Evolutionary conservation across 768 basidiomycete genomes (phyloP).

Genomic region (Lentinula aciculospora): DNA sequence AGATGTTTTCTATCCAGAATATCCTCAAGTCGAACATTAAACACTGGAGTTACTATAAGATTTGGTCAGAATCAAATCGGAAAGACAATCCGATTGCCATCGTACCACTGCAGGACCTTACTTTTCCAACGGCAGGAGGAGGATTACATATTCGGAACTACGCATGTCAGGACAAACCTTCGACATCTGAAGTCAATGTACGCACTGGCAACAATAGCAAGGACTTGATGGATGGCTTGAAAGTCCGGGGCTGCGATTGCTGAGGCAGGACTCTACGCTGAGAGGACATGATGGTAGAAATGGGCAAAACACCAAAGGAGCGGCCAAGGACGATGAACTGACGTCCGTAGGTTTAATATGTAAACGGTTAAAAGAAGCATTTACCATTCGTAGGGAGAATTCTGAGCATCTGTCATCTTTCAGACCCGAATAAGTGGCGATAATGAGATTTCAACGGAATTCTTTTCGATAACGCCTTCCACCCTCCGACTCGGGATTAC

Average conservation of each 20-base stretch:
- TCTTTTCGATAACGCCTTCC: not conserved
- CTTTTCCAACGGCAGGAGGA: slow-evolving; percentile 62
- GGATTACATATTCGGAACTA: slow-evolving; percentile 61
- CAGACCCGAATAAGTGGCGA: not conserved
- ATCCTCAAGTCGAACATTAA: slow-evolving; percentile 67
- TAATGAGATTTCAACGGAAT: slow-evolving; percentile 1
- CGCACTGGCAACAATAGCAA: slow-evolving; percentile 34
- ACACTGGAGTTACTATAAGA: slow-evolving; percentile 54
- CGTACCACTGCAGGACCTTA: slow-evolving; percentile 57
- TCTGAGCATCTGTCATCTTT: not conserved
- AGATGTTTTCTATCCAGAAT: slow-evolving; percentile 72
- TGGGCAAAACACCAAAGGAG: not conserved
- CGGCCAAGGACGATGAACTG: not conserved
- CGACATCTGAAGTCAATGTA: slow-evolving; percentile 1
- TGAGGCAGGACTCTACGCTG: not conserved
- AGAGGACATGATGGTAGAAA: slow-evolving; percentile 2
- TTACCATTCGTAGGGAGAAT: not conserved
- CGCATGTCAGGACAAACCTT: not conserved
- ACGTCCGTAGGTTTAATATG: not conserved
- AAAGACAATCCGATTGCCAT: slow-evolving; percentile 1
- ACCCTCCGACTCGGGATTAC: not conserved
- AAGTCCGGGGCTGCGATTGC: slow-evolving; percentile 1
- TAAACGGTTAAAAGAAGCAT: not conserved
- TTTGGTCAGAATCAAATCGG: not conserved
- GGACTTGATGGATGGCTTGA: slow-evolving; percentile 16